Conservation (phyloP, 1,139 yeast genomes). For the Zygosaccharomyces pseudobailii region DNA sequence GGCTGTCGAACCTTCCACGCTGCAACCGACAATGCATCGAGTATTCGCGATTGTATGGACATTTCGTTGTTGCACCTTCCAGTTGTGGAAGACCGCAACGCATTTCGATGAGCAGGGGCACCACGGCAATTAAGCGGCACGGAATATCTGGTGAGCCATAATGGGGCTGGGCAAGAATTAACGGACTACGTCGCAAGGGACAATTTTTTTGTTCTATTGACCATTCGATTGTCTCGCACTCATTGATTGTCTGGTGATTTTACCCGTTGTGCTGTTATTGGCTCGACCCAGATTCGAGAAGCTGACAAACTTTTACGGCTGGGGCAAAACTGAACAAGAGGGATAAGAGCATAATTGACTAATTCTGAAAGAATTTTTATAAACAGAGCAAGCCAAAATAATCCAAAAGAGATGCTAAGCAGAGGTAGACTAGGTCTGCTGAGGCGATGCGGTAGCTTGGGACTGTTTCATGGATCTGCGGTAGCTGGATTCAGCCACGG, state of each 20-base stretch:
- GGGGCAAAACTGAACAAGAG: neutral
- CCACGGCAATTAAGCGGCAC: neutral
- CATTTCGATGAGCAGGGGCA: neutral
- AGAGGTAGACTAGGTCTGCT: neutral
- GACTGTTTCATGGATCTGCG: neutral
- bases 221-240: neutral
- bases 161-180: neutral
- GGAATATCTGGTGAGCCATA: neutral
- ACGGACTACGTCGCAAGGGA: neutral
- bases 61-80: slow-evolving; percentile 1
- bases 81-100: slow-evolving; percentile 3
- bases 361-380: too few relatives aligned
- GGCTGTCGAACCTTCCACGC: neutral
- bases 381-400: too few relatives aligned
- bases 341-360: neutral
- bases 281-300: neutral
- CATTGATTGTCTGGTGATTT: neutral
- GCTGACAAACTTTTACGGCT: neutral
- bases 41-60: slow-evolving; percentile 5
- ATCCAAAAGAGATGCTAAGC: neutral
- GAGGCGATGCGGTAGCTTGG: neutral
- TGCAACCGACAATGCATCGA: slow-evolving; percentile 2
- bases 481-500: neutral
- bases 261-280: neutral
- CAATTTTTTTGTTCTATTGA: neutral